These are phyloP conservation scores for Pythium sukuiense DNA, from an alignment of 352 stramenopile species.

Conservation along the genomic window DNA sequence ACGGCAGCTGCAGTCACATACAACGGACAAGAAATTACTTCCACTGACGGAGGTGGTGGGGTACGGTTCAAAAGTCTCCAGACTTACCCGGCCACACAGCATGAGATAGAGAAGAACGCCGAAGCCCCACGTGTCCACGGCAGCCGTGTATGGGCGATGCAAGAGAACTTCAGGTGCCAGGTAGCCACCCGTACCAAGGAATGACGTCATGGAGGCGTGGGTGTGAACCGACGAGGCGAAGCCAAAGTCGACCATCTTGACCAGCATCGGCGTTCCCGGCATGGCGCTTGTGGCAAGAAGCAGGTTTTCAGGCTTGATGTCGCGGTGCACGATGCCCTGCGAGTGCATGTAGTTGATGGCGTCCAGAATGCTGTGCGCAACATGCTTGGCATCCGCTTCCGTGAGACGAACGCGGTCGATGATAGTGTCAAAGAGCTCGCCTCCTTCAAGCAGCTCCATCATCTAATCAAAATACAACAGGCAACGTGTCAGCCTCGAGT, in stretches of 20 bases:
- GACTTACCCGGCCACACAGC: conserved; percentile 92
- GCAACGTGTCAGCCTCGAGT: background rate
- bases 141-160: conserved; percentile 92
- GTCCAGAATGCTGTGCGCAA: conserved; percentile 58
- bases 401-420: conserved; percentile 61
- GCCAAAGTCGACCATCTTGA: conserved; percentile 99
- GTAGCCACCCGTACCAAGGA: conserved; percentile 91
- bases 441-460: conserved; percentile 76
- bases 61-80: background rate
- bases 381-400: conserved; percentile 53
- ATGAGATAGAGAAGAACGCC: conserved; percentile 97
- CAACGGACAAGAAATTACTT: background rate
- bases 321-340: conserved; percentile 63
- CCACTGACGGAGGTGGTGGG: background rate
- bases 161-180: conserved; percentile 97
- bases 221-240: conserved; percentile 91
- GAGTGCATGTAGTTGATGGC: conserved; percentile 77
- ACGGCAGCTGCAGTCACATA: conserved; percentile 44
- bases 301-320: conserved; percentile 82
- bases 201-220: conserved; percentile 59
- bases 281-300: conserved; percentile 44
- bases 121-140: conserved; percentile 97
- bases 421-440: conserved; percentile 83
- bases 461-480: conserved; percentile 24
- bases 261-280: conserved; percentile 30